Evolutionary conservation across 1,284 basidiomycete genomes (phyloP).

Genomic region (Sparassis latifolia): DNA sequence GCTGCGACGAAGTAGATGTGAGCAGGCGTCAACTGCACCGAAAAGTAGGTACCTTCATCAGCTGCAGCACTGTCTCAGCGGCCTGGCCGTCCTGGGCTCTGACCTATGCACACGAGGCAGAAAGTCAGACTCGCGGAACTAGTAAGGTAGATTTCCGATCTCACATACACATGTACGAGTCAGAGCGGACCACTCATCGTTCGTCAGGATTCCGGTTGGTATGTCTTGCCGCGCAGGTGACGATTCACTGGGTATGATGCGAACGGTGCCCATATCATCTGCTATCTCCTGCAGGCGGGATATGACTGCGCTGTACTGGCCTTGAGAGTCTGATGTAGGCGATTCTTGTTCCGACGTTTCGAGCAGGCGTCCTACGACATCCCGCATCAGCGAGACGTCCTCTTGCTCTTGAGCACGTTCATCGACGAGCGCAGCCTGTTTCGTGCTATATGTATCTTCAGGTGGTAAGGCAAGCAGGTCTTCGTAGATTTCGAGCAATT

Average conservation of each 20-base stretch:
- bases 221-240: constrained; percentile 8
- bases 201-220: constrained; percentile 36
- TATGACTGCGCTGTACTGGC: constrained; percentile 10
- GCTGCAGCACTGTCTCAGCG: constrained; percentile 28
- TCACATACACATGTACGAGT: constrained; percentile 30
- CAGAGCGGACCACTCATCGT: constrained; percentile 47
- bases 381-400: constrained; percentile 1
- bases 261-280: constrained; percentile 3
- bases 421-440: constrained; percentile 2
- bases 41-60: constrained; percentile 45
- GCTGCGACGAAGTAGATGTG: constrained; percentile 21
- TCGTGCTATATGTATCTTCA: constrained; percentile 11
- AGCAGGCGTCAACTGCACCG: background rate
- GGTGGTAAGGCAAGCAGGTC: constrained; percentile 41
- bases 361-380: constrained; percentile 7
- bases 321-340: background rate
- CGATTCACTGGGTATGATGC: background rate
- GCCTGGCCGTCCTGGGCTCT: constrained; percentile 25
- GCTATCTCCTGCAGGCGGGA: constrained; percentile 13
- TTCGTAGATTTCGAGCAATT: constrained; percentile 44
- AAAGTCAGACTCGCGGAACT: background rate
- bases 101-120: constrained; percentile 22
- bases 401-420: constrained; percentile 3
- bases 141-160: background rate
- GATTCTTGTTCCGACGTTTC: background rate